Base-by-base conservation (phyloP, 352 stramenopile genomes). In the Halophytophthora polymorphica region DNA sequence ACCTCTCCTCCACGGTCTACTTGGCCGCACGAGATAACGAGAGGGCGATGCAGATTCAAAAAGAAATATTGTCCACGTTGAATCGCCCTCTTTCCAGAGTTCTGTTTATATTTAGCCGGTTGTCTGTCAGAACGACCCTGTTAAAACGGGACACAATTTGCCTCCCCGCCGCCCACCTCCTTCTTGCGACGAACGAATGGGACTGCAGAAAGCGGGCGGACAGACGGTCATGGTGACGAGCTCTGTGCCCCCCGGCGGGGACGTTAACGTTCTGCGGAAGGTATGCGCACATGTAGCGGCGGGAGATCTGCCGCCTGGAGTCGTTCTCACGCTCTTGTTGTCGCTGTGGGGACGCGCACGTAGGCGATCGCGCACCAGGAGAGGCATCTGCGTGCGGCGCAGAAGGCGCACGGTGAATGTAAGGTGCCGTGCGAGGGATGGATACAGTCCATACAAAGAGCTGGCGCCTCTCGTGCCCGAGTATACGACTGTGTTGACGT, bases 301-400 rank as follows among this genome's bases (percentile, higher is more conserved):
- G 25, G 25, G 25, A 8, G 25, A n/a, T n/a, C 15, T 35, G 8
- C 31, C n/a, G 17, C 29, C 7, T n/a, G n/a, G n/a, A n/a, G n/a
- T n/a, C n/a, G 42, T 12, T 51, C 14, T 14, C 8, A 10, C 11
- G 33, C 15, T 3, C 15, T 14, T 38, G 33, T n/a, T 7, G 33
- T n/a, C 11, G n/a, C 2, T 44, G 31, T 25, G 47, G 15, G 25
- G 8, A 8, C 25, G 39, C 21, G 15, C 18, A 11, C n/a, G 35
- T 48, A 79, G 69, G 73, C 73, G 18, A 77, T 83, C 47, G 57
- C 56, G 22, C 71, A 78, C 50, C 76, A 87, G 44, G 59, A 80
- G 49, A 53, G 65, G 46, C 64, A 68, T 48, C 53, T 87, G 35
- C 53, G 52, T 11, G 64, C 61, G 33, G 76, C 77, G 55, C 66